Conservation (phyloP, 305 asterid species). For the Fraxinus greggii region DNA sequence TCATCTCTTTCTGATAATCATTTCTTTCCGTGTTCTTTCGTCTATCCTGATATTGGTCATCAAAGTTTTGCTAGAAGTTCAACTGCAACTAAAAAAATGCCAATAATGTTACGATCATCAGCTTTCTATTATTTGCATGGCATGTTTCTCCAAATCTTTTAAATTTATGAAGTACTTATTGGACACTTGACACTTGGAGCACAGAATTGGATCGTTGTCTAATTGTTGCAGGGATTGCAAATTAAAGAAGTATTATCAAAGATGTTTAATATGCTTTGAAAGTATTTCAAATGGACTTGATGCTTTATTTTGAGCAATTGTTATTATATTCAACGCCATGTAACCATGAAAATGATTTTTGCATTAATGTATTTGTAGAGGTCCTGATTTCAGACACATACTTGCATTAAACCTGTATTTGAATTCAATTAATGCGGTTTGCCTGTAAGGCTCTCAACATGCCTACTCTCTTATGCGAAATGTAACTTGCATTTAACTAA, state of each 20-base stretch:
- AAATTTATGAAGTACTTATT: neutral
- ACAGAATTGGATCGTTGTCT: neutral
- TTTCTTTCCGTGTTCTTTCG: neutral
- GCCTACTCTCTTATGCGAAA: neutral
- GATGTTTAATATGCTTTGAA: neutral
- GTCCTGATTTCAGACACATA: neutral
- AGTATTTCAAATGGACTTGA: neutral
- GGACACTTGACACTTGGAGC: neutral
- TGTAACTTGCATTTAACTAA: neutral
- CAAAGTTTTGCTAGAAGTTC: neutral
- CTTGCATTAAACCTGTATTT: neutral
- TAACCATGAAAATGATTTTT: neutral
- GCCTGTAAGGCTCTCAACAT: neutral
- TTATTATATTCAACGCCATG: neutral
- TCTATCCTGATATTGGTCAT: constrained; percentile 1
- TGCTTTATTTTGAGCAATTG: neutral
- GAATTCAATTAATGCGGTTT: neutral
- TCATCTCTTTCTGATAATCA: neutral
- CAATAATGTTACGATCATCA: neutral
- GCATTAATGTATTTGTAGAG: neutral
- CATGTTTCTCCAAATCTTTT: neutral
- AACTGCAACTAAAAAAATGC: neutral
- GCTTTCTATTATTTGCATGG: neutral
- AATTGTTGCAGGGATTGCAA: neutral
- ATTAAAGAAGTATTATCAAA: neutral